Percentiles rank a stretch among this genome's conserved stretches.
Conservation (phyloP, 257 asterid species). For the Prunella vulgaris region DNA sequence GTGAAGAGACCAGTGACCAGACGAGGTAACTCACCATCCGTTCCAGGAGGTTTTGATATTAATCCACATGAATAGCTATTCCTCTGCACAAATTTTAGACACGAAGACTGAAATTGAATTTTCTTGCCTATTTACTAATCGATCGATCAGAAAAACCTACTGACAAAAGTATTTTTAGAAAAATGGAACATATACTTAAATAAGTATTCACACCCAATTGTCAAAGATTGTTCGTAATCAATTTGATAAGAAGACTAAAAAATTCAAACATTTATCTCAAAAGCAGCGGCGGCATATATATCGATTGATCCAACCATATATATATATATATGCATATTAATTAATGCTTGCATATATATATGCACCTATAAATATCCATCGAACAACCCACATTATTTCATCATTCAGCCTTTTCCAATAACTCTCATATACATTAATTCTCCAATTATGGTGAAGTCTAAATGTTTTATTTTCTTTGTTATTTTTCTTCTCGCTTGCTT, state of each 20-base stretch:
- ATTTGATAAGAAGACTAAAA: not conserved
- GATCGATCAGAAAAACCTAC: no score
- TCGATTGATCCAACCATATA: not conserved
- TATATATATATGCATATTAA: no score
- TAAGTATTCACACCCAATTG: not conserved
- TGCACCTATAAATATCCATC: constrained; percentile 9
- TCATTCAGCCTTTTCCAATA: not conserved
- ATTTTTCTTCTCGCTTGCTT: constrained; percentile 6
- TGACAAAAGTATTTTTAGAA: no score
- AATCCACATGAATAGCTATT: no score
- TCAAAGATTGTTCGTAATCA: not conserved
- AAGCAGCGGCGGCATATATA: not conserved
- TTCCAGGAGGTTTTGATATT: no score
- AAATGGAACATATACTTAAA: no score
- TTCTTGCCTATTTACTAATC: no score
- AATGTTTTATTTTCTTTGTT: constrained; percentile 1
- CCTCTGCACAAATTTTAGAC: no score
- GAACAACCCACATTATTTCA: not conserved
- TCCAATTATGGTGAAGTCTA: not conserved
- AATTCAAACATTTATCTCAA: constrained; percentile 2
- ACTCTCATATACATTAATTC: not conserved
- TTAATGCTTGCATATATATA: not conserved
- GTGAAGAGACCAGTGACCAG: no score
- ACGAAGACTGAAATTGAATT: no score
- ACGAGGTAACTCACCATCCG: no score